phyloP scores from a whole-genome alignment of 768 basidiomycete genomes.

The Lentinula boryana region DNA sequence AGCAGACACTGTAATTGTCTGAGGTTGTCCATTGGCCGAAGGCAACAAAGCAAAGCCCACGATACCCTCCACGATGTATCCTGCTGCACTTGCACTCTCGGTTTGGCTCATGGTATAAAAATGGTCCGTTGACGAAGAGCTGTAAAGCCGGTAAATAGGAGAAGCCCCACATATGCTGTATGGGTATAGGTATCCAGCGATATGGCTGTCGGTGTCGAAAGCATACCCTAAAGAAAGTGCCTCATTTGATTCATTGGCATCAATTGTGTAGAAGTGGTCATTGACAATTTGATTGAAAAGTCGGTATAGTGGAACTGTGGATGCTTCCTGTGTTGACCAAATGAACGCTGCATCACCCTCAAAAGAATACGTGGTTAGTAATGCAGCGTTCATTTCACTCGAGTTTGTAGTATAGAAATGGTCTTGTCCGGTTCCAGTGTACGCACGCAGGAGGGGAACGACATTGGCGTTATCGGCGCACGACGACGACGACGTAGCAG shows the following conservation, averaged over 20 bases:
- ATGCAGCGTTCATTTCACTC: not conserved
- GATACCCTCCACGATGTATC: not conserved
- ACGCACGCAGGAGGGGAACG: not conserved
- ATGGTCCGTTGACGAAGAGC: not conserved
- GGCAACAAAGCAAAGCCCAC: not conserved
- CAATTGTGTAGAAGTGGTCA: slow-evolving; percentile 1
- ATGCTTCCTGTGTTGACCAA: not conserved
- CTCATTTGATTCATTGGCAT: not conserved
- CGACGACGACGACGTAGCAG: not conserved
- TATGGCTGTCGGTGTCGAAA: not conserved
- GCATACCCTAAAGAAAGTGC: not conserved
- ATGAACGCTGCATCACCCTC: not conserved
- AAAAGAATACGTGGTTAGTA: not conserved
- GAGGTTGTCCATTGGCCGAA: not conserved
- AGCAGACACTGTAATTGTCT: not conserved
- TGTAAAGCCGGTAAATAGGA: not conserved
- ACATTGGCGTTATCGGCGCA: not conserved
- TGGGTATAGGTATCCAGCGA: not conserved
- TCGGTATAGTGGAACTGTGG: not conserved
- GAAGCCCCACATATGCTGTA: not conserved
- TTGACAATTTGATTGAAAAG: not conserved
- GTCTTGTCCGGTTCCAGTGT: not conserved
- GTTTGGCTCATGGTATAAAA: not conserved
- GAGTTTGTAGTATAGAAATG: not conserved
- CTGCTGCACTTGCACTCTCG: not conserved